phyloP scores from a whole-genome alignment of 805 yeast genomes.

The Metschnikowia noctiluminum region DNA sequence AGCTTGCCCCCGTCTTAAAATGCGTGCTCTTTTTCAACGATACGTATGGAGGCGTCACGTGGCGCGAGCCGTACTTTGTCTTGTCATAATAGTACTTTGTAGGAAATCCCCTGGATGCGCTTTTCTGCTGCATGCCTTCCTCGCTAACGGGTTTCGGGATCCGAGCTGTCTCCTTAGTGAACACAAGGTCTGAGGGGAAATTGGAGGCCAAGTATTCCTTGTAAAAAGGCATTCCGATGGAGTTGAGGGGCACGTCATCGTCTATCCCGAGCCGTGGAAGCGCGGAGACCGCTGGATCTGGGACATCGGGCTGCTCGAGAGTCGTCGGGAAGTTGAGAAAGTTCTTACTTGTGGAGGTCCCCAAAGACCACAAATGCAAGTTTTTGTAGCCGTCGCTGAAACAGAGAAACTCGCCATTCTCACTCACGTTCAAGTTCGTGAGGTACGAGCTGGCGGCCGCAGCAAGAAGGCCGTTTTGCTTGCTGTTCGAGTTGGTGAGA shows the following conservation, averaged over 20 bases:
- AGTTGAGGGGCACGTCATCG: constrained; percentile 54
- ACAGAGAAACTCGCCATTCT: constrained; percentile 74
- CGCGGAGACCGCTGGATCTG: constrained; percentile 23
- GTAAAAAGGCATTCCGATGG: constrained; percentile 86
- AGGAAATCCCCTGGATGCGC: neutral
- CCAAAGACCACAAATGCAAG: constrained; percentile 65
- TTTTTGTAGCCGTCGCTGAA: constrained; percentile 62
- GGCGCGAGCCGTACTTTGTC: constrained; percentile 55
- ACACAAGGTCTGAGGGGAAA: constrained; percentile 66
- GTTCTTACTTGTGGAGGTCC: constrained; percentile 26
- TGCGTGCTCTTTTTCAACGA: constrained; percentile 24
- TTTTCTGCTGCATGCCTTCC: neutral
- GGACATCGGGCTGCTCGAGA: constrained; percentile 55
- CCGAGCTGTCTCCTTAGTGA: constrained; percentile 58
- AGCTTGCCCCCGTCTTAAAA: constrained; percentile 10
- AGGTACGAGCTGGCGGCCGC: constrained; percentile 26
- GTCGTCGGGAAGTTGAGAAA: constrained; percentile 36
- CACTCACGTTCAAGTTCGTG: constrained; percentile 51
- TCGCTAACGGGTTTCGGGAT: constrained; percentile 54
- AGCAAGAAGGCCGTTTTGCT: neutral
- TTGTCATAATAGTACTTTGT: constrained; percentile 47
- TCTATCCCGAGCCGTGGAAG: constrained; percentile 31
- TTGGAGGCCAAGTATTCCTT: constrained; percentile 72
- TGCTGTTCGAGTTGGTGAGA: constrained; percentile 21
- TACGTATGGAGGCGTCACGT: constrained; percentile 43